These are phyloP conservation scores for Madurella fahalii DNA, from an alignment of 2,329 filamentous ascomycete species.

Conservation along the genomic window DNA sequence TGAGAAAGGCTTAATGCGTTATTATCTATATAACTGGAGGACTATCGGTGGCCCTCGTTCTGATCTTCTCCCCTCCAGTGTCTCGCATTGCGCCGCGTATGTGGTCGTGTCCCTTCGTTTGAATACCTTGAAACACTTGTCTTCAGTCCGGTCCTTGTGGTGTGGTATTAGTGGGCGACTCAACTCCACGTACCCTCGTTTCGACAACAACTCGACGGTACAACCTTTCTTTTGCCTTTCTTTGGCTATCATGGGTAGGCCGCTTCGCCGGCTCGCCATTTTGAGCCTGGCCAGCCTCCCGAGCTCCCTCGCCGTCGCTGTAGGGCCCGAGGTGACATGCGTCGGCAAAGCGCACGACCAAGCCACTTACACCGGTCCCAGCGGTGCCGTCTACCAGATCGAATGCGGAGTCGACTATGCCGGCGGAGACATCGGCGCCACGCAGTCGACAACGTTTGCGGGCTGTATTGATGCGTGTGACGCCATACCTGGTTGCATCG, in stretches of 20 bases:
- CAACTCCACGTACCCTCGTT: too few species aligned
- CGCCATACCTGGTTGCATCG: background rate
- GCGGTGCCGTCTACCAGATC: background rate
- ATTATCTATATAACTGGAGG: too few species aligned
- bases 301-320: background rate
- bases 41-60: too few species aligned
- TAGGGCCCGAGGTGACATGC: constrained; percentile 1
- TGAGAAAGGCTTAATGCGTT: too few species aligned
- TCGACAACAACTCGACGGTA: too few species aligned
- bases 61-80: too few species aligned
- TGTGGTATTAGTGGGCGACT: too few species aligned
- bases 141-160: too few species aligned
- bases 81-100: too few species aligned
- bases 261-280: background rate
- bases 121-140: too few species aligned
- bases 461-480: constrained; percentile 3
- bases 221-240: background rate
- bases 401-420: constrained; percentile 1
- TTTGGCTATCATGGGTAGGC: background rate
- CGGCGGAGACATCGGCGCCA: background rate
- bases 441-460: background rate
- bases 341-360: background rate
- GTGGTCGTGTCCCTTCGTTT: too few species aligned
- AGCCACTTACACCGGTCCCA: background rate
- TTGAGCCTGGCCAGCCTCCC: background rate